These are phyloP conservation scores for Tuber magnatum DNA, from an alignment of 495 filamentous ascomycete genomes.

Conservation along the genomic window DNA sequence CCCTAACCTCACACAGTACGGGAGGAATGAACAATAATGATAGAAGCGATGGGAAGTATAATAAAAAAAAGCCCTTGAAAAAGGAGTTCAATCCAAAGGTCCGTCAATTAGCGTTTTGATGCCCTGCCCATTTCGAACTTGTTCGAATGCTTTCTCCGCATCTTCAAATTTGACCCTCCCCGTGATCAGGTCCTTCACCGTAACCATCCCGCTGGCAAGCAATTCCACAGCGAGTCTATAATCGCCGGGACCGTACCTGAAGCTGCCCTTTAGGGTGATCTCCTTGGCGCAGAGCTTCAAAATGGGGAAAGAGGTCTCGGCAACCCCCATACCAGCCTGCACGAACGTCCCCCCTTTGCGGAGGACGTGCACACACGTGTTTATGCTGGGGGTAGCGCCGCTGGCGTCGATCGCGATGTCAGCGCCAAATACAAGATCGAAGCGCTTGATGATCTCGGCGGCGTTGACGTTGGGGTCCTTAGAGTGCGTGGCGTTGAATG, in stretches of 20 bases:
- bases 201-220: constrained; percentile 55
- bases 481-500: constrained; percentile 53
- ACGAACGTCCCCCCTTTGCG: constrained; percentile 71
- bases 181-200: constrained; percentile 65
- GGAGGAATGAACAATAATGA: neutral
- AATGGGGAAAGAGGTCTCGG: constrained; percentile 74
- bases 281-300: constrained; percentile 74
- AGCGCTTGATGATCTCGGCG: constrained; percentile 48
- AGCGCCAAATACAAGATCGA: constrained; percentile 52
- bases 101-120: constrained; percentile 82
- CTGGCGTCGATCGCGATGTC: constrained; percentile 78
- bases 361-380: constrained; percentile 63
- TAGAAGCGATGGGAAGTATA: neutral
- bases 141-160: constrained; percentile 70
- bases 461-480: constrained; percentile 55
- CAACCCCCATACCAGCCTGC: constrained; percentile 75
- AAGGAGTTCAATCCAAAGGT: constrained; percentile 45
- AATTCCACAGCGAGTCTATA: constrained; percentile 70
- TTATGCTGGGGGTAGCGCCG: constrained; percentile 70
- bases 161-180: constrained; percentile 62
- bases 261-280: constrained; percentile 69
- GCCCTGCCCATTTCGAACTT: constrained; percentile 65
- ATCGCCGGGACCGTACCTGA: constrained; percentile 75
- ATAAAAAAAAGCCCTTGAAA: neutral
- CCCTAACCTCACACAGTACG: neutral